Base-by-base conservation (phyloP, 306 rosid genomes). In the Abrus precatorius region DNA sequence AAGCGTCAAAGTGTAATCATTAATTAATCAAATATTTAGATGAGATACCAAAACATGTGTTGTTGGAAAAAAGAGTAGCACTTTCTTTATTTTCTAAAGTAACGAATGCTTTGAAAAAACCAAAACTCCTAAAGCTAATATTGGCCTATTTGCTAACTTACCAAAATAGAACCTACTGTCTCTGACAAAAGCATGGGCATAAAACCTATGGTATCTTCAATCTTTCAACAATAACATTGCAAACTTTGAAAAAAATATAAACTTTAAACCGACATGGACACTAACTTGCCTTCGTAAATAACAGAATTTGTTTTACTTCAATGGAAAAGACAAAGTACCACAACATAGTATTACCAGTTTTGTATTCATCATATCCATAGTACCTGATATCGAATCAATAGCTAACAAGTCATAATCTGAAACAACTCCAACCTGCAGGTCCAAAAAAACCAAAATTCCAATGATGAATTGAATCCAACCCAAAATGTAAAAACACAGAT, bases 351-450 rank as follows among this genome's bases (percentile, higher is more conserved):
- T 32, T 74, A 68, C 49, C 13, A 43, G 28, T 68, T 52, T 9
- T 38, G 14, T 53, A 47, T 43, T 33, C 61, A n/a, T 20, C 8
- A 12, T 54, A 11, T 20, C 44, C 5, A 36, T 34, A 41, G 66
- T 95, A 89, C 96, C 99, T 88, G 99, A 95, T 89, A 95, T 89
- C 14, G 99, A 91, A 83, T 95, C 99, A 9, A 95, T 91, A 14
- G 99, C 98, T 79, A 95, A 69, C 76, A 95, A 89, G 77, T 95
- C 99, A 70, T 95, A 95, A 88, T 95, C 99, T 53, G 99, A 93
- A 77, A 95, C 92, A 55, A 95, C 98, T 55, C 99, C 99, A 80
- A 95, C 97, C 99, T 95, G 92, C 89, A 87, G 41, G 66, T 9
- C 4, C 72, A 60, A 60, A 41, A 48, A 63, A 41, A 49, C 20